These are phyloP conservation scores for Rhinocladiella similis DNA, from an alignment of 2,329 filamentous ascomycete species.

Conservation along the genomic window DNA sequence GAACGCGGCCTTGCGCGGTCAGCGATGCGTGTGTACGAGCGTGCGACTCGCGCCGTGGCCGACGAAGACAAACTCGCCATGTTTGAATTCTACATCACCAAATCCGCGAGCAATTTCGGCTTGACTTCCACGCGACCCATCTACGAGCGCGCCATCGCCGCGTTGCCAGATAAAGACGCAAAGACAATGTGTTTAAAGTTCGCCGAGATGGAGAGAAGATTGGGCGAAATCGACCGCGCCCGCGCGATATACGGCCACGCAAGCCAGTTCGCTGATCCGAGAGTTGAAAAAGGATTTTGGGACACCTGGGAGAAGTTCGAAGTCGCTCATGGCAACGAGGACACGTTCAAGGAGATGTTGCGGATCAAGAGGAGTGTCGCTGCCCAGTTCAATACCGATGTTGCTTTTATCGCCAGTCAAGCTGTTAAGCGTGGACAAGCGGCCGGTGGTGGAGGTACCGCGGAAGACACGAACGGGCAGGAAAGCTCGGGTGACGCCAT, in stretches of 20 bases:
- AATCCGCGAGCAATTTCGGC: conserved; percentile 96
- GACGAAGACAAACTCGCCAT: conserved; percentile 95
- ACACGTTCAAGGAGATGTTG: conserved; percentile 99
- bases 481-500: conserved; percentile 65
- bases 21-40: conserved; percentile 98
- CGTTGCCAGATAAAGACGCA: conserved; percentile 89
- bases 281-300: conserved; percentile 90
- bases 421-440: conserved; percentile 78
- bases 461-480: conserved; percentile 43
- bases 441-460: conserved; percentile 41
- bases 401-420: conserved; percentile 97
- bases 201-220: conserved; percentile 88
- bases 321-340: conserved; percentile 96
- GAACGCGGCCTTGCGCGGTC: conserved; percentile 91
- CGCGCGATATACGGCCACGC: conserved; percentile 95
- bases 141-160: conserved; percentile 92
- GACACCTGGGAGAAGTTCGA: conserved; percentile 96
- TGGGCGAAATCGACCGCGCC: conserved; percentile 92
- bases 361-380: conserved; percentile 96
- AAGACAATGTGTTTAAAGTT: conserved; percentile 99
- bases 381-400: conserved; percentile 97
- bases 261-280: conserved; percentile 94
- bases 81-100: conserved; percentile 99
- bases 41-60: conserved; percentile 88
- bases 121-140: conserved; percentile 91